phyloP scores from a whole-genome alignment of 805 yeast genomes.

The Metschnikowia lochheadii region DNA sequence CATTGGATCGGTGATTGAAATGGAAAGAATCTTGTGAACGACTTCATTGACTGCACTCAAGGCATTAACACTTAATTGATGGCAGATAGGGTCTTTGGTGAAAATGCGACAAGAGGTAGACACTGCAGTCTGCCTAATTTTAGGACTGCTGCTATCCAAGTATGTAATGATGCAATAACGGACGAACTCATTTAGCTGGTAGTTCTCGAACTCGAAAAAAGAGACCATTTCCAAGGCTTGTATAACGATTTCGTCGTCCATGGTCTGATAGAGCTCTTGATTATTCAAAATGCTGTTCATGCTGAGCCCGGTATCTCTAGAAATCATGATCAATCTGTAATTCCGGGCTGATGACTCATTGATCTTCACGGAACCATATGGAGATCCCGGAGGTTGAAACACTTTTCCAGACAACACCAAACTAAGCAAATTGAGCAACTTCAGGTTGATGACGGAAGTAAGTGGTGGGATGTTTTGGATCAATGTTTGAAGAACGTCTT shows the following conservation, averaged over 20 bases:
- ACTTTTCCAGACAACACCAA: constrained; percentile 74
- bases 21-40: constrained; percentile 69
- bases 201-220: constrained; percentile 67
- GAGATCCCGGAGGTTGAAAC: constrained; percentile 83
- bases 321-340: constrained; percentile 69
- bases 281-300: constrained; percentile 31
- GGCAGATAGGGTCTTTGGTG: constrained; percentile 75
- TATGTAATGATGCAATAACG: constrained; percentile 79
- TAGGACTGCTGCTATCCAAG: constrained; percentile 73
- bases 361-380: constrained; percentile 58
- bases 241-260: constrained; percentile 50
- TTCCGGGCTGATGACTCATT: constrained; percentile 66
- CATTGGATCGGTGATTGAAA: constrained; percentile 84
- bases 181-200: constrained; percentile 82
- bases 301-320: constrained; percentile 58
- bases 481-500: constrained; percentile 65
- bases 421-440: constrained; percentile 67
- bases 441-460: constrained; percentile 65
- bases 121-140: constrained; percentile 81
- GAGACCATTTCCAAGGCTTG: constrained; percentile 78
- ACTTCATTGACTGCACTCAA: constrained; percentile 81
- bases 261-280: constrained; percentile 29
- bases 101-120: constrained; percentile 76
- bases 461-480: constrained; percentile 76
- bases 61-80: constrained; percentile 77